These are phyloP conservation scores for Zoysia japonica DNA, from an alignment of 176 grass and related monocot species.

Conservation along the genomic window DNA sequence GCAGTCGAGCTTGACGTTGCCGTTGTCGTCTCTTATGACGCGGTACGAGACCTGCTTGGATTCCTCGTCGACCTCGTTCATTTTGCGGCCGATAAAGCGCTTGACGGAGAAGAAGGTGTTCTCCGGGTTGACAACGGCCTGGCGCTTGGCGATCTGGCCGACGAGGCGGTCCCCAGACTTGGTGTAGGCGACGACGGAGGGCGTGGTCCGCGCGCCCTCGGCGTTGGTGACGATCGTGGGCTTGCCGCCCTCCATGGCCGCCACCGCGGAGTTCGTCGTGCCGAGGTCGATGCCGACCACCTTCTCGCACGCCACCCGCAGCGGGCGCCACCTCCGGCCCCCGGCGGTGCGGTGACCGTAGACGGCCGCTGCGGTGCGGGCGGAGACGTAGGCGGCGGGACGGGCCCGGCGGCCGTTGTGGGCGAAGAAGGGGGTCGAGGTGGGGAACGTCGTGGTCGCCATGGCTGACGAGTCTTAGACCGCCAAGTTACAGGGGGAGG, in stretches of 20 bases:
- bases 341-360: slow-evolving; percentile 35
- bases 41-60: slow-evolving; percentile 77
- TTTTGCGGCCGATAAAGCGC: slow-evolving; percentile 76
- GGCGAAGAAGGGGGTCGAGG: slow-evolving; percentile 50
- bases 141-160: slow-evolving; percentile 82
- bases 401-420: slow-evolving; percentile 21
- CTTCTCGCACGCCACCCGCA: slow-evolving; percentile 66
- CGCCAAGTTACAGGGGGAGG: neutral
- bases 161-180: slow-evolving; percentile 74
- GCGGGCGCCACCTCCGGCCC: slow-evolving; percentile 45
- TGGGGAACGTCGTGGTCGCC: slow-evolving; percentile 42
- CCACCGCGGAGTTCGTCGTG: slow-evolving; percentile 80
- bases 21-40: slow-evolving; percentile 62
- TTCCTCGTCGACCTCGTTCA: slow-evolving; percentile 75
- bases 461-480: slow-evolving; percentile 24
- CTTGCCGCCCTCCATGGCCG: slow-evolving; percentile 81
- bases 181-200: slow-evolving; percentile 78
- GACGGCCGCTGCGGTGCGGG: slow-evolving; percentile 28
- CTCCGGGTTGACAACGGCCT: slow-evolving; percentile 83
- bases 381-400: slow-evolving; percentile 6
- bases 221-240: slow-evolving; percentile 84
- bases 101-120: slow-evolving; percentile 86
- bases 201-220: slow-evolving; percentile 79
- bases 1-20: slow-evolving; percentile 78
- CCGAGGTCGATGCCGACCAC: slow-evolving; percentile 82